Evolutionary conservation across 2,329 filamentous ascomycete species (phyloP).

Genomic region (Fusarium longipes): DNA sequence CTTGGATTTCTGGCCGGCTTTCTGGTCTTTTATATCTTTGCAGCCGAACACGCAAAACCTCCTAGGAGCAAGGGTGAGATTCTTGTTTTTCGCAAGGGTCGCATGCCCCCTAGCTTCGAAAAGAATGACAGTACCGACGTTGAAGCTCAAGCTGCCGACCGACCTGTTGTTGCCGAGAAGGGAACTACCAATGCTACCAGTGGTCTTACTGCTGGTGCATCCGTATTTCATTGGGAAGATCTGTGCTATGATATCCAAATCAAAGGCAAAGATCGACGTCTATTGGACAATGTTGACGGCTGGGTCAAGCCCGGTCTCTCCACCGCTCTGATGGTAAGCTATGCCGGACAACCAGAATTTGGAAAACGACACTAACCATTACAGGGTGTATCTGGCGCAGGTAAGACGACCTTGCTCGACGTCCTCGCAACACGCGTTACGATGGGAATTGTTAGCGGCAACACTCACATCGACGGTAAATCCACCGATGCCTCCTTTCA

Average conservation of each 20-base stretch:
- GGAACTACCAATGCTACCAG: background rate
- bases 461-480: conserved; percentile 76
- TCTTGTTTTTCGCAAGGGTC: conserved; percentile 70
- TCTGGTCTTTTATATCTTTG: conserved; percentile 70
- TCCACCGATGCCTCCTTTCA: conserved; percentile 72
- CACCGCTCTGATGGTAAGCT: conserved; percentile 61
- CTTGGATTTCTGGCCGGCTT: conserved; percentile 73
- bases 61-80: conserved; percentile 73
- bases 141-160: conserved; percentile 45
- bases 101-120: conserved; percentile 69
- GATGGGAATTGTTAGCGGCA: conserved; percentile 77
- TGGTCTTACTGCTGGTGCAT: conserved; percentile 27
- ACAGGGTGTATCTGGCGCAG: conserved; percentile 74
- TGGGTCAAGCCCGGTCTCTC: conserved; percentile 82
- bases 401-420: conserved; percentile 80
- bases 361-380: background rate
- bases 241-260: conserved; percentile 73
- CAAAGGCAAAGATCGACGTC: conserved; percentile 71
- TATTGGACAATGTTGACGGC: conserved; percentile 78
- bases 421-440: conserved; percentile 78
- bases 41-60: conserved; percentile 72
- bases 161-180: conserved; percentile 37
- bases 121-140: conserved; percentile 57
- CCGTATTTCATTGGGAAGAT: conserved; percentile 76
- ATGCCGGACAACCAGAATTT: too few species aligned